Evolutionary conservation across 2,329 filamentous ascomycete genomes (phyloP), one percentile per base, ranked within the genome.

Genomic region (Didymella exigua): DNA sequence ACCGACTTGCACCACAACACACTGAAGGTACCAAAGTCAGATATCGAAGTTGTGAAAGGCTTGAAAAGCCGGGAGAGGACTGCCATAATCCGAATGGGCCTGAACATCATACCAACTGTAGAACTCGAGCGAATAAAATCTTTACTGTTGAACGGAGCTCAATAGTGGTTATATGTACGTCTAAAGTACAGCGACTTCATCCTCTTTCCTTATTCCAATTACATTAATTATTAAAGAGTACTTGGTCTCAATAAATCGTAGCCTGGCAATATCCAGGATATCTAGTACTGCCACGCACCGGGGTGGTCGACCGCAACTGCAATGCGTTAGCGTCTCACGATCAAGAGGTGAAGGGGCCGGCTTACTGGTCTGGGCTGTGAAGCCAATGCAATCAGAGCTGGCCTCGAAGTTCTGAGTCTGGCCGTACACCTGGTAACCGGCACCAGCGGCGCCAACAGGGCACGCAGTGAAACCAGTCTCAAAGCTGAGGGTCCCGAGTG

Each of bases 11-110:
- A n/a, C n/a, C n/a, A n/a, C n/a, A n/a, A n/a, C n/a, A n/a, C n/a
- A n/a, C 78, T 90, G 2, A 77, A 78, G 2, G 76, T 88, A 6
- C 82, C 87, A 26, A 89, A 87, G 67, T 86, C 87, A 1, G 81
- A 85, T 56, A 74, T 90, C 1, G 78, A 82, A 37, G 82, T 91
- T 34, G 81, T 82, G 11, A 84, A 84, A 14, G 88, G 88, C 0
- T 68, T 81, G 48, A 90, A 86, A 70, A 86, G 84, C 18, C 80
- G 83, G 52, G 83, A 87, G 37, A 91, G 91, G 74, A 86, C 81
- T 0, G 59, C 74, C 4, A 47, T 54, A 13, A 42, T 74, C 4
- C 59, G 58, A 23, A 54, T 59, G 6, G 34, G 30, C 14, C 16
- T 24, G 10, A 52, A 59, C 2, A 50, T 53, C 38, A 65, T 60